Evolutionary conservation across 306 rosid species (phyloP).

Genomic region (Glycyrrhiza uralensis): DNA sequence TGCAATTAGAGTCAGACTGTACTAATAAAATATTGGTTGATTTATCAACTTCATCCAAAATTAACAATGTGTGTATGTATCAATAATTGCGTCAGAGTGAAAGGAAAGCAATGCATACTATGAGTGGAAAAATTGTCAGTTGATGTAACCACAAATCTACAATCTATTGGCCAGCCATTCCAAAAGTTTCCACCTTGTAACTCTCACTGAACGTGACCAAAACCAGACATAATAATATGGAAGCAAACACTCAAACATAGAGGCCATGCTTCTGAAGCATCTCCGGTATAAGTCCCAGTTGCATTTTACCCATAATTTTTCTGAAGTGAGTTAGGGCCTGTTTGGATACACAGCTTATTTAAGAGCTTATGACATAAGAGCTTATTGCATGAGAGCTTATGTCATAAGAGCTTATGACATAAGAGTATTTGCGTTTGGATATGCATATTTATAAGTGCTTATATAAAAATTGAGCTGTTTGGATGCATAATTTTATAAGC

Average conservation of each 20-base stretch:
- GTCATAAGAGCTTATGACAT: too few relatives aligned
- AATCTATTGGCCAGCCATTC: slow-evolving; percentile 1
- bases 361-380: too few relatives aligned
- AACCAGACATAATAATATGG: slow-evolving; percentile 13
- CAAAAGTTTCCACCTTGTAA: neutral
- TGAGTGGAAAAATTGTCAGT: neutral
- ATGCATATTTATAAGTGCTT: too few relatives aligned
- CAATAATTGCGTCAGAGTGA: neutral
- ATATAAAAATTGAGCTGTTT: too few relatives aligned
- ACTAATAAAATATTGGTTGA: neutral
- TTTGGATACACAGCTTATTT: too few relatives aligned
- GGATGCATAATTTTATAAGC: too few relatives aligned
- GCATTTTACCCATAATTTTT: neutral
- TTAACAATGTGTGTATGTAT: neutral
- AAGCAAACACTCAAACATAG: neutral
- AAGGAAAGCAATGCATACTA: neutral
- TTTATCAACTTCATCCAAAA: neutral
- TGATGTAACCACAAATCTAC: neutral
- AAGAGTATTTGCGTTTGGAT: too few relatives aligned
- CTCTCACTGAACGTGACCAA: neutral
- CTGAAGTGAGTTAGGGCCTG: neutral
- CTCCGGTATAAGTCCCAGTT: neutral
- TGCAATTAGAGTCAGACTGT: slow-evolving; percentile 8
- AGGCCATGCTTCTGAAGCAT: neutral
- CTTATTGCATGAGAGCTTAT: too few relatives aligned